Conservation (phyloP, 148 eudicot genomes). For the Hydrangea macrophylla region DNA sequence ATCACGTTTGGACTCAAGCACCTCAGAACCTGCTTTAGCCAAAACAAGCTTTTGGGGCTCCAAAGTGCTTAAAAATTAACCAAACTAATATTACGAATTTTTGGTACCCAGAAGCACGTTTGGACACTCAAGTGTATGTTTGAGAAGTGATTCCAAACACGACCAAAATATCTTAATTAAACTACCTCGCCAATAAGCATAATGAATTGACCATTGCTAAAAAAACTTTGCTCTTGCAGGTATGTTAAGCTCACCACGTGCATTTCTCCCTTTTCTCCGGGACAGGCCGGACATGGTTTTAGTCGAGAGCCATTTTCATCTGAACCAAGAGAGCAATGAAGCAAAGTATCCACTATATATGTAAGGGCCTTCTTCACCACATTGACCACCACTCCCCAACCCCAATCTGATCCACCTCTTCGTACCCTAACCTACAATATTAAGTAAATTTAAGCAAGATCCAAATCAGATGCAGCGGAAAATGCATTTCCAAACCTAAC, state of each 20-base stretch:
- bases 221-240: not conserved
- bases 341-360: conserved; percentile 88
- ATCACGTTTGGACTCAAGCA: no score
- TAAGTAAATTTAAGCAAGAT: conserved; percentile 3
- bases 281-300: conserved; percentile 87
- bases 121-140: conserved; percentile 1
- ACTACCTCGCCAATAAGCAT: conserved; percentile 10
- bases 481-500: not conserved
- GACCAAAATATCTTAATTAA: not conserved
- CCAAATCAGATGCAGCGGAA: not conserved
- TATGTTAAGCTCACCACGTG: conserved; percentile 78
- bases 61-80: no score
- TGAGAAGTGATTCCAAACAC: no score
- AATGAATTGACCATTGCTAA: conserved; percentile 2
- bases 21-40: no score
- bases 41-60: no score
- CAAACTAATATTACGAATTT: no score
- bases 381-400: conserved; percentile 98
- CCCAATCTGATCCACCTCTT: conserved; percentile 96
- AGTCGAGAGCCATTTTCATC: conserved; percentile 91
- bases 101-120: no score
- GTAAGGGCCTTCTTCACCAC: conserved; percentile 79
- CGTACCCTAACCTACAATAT: conserved; percentile 66
- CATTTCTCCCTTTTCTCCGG: conserved; percentile 99
- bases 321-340: conserved; percentile 86